These are phyloP conservation scores for Byssoonygena ceratinophila DNA, from an alignment of 2,329 filamentous ascomycete genomes.

Conservation along the genomic window DNA sequence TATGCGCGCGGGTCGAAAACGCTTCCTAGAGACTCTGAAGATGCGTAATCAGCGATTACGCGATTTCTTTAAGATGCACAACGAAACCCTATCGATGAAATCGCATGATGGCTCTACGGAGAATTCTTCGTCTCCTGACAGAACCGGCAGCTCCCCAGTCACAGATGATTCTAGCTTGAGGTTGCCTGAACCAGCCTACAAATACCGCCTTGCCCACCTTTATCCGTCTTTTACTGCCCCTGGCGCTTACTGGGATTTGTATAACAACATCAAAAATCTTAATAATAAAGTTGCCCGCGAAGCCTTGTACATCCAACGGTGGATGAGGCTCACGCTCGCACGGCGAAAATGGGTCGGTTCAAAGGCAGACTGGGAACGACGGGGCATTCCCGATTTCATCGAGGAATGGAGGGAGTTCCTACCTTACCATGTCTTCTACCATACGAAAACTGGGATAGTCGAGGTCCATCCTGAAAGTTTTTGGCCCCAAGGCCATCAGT, in stretches of 20 bases:
- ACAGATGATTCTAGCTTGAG: neutral
- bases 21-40: slow-evolving; percentile 23
- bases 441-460: slow-evolving; percentile 33
- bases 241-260: slow-evolving; percentile 13
- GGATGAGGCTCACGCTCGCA: slow-evolving; percentile 15
- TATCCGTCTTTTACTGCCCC: slow-evolving; percentile 2
- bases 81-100: neutral
- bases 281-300: slow-evolving; percentile 12
- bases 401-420: slow-evolving; percentile 42
- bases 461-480: slow-evolving; percentile 25
- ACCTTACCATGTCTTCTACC: slow-evolving; percentile 30
- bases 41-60: slow-evolving; percentile 17
- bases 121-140: neutral
- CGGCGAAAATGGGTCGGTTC: slow-evolving; percentile 15
- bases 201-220: slow-evolving; percentile 2
- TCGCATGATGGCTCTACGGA: neutral
- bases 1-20: slow-evolving; percentile 25
- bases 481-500: slow-evolving; percentile 14
- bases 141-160: neutral
- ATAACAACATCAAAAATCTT: slow-evolving; percentile 9
- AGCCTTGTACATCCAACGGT: slow-evolving; percentile 15
- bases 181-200: neutral
- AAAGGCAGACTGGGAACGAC: slow-evolving; percentile 25
- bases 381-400: slow-evolving; percentile 36
- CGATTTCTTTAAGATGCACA: slow-evolving; percentile 4